A percentile compares a stretch with the other conserved stretches of the same genome.
Conservation (phyloP, 2,329 filamentous ascomycete genomes). For the Xylariaceae sp. region DNA sequence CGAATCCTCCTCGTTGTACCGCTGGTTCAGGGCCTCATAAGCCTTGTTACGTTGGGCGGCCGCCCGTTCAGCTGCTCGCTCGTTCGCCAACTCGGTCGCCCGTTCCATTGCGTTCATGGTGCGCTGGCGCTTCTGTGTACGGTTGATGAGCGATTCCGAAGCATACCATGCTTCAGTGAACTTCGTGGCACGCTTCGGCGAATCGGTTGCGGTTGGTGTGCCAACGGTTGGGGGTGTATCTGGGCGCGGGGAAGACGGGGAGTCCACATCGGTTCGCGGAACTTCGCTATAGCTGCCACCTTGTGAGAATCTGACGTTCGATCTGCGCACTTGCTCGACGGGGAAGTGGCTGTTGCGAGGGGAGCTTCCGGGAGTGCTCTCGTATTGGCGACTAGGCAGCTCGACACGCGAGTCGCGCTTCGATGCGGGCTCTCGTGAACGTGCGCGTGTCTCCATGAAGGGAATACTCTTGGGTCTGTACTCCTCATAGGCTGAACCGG, state of each 20-base stretch:
- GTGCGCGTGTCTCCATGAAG: slow-evolving; percentile 71
- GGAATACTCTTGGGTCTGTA: slow-evolving; percentile 56
- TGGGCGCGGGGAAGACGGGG: slow-evolving; percentile 24
- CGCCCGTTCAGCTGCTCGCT: neutral
- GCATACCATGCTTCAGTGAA: slow-evolving; percentile 54
- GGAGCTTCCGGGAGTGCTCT: slow-evolving; percentile 41
- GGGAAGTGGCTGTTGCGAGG: slow-evolving; percentile 40
- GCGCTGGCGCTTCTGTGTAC: slow-evolving; percentile 49
- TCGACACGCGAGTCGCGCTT: slow-evolving; percentile 49
- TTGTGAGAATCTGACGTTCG: slow-evolving; percentile 34
- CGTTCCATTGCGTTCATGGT: slow-evolving; percentile 36
- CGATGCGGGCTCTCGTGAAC: slow-evolving; percentile 54
- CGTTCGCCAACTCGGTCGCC: neutral
- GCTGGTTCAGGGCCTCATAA: slow-evolving; percentile 45
- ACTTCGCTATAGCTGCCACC: slow-evolving; percentile 48
- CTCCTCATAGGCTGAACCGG: slow-evolving; percentile 41
- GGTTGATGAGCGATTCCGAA: slow-evolving; percentile 48
- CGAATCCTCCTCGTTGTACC: slow-evolving; percentile 32
- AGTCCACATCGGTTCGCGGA: slow-evolving; percentile 39
- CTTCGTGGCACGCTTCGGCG: slow-evolving; percentile 38
- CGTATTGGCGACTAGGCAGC: slow-evolving; percentile 52
- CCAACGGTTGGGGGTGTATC: slow-evolving; percentile 12
- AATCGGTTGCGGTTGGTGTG: slow-evolving; percentile 27
- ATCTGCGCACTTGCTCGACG: slow-evolving; percentile 44
- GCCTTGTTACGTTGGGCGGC: slow-evolving; percentile 19